Evolutionary conservation across 345 rosid genomes (phyloP).

Genomic region (Populus simonii): DNA sequence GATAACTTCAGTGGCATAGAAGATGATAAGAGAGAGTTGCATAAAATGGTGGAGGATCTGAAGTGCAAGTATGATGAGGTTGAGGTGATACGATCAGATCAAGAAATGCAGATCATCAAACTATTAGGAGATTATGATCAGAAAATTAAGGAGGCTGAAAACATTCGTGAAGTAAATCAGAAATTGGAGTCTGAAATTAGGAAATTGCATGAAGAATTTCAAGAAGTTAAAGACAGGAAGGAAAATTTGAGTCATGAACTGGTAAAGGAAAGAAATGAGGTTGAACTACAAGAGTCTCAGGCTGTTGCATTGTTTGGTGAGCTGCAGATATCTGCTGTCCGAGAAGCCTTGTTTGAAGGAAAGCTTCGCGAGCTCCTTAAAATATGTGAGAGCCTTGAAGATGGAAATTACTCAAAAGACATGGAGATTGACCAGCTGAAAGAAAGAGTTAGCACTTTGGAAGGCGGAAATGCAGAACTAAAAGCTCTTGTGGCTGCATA

Average conservation of each 20-base stretch:
- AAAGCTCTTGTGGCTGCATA: constrained; percentile 49
- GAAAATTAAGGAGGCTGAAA: constrained; percentile 42
- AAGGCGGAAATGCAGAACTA: constrained; percentile 53
- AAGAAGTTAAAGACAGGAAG: constrained; percentile 46
- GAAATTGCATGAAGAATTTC: constrained; percentile 42
- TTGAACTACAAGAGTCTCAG: constrained; percentile 57
- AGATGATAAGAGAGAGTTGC: constrained; percentile 44
- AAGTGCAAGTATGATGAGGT: constrained; percentile 55
- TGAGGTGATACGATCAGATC: constrained; percentile 44
- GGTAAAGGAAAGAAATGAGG: constrained; percentile 38
- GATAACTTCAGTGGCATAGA: constrained; percentile 35
- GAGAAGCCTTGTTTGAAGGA: constrained; percentile 56
- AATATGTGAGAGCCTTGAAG: constrained; percentile 43
- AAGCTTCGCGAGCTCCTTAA: constrained; percentile 51
- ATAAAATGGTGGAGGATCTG: constrained; percentile 47
- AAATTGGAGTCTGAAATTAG: constrained; percentile 45
- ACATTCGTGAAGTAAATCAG: constrained; percentile 38
- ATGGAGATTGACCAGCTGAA: constrained; percentile 52
- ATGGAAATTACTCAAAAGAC: constrained; percentile 35
- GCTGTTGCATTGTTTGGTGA: constrained; percentile 49
- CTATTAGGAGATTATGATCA: constrained; percentile 51
- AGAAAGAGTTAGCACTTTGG: constrained; percentile 54
- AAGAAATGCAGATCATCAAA: constrained; percentile 45
- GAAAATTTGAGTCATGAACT: constrained; percentile 53
- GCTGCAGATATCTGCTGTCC: constrained; percentile 49